These are phyloP conservation scores for Mycena metata DNA, from an alignment of 768 basidiomycete genomes.

Conservation along the genomic window DNA sequence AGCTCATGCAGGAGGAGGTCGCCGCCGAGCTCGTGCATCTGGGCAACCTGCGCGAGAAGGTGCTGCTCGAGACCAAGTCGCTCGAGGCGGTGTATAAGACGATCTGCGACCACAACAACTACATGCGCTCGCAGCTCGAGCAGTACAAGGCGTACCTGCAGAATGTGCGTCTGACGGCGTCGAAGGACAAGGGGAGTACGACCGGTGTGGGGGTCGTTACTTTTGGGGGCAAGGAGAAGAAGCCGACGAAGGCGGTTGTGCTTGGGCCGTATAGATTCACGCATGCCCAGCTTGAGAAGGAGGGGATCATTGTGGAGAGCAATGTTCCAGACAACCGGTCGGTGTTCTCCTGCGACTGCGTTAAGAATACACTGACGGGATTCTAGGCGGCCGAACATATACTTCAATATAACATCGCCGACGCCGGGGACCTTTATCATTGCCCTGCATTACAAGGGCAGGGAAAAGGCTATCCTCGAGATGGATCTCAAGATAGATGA, in stretches of 20 bases:
- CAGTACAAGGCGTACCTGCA: constrained; percentile 99
- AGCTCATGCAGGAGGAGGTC: constrained; percentile 98
- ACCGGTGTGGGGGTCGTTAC: constrained; percentile 95
- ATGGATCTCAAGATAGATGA: constrained; percentile 99
- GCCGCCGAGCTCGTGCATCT: constrained; percentile 95
- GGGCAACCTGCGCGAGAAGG: constrained; percentile 97
- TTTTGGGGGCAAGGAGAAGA: constrained; percentile 98
- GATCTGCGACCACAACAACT: constrained; percentile 99
- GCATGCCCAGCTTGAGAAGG: constrained; percentile 98
- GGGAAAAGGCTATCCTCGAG: constrained; percentile 98
- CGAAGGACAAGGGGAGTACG: constrained; percentile 89
- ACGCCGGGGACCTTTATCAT: constrained; percentile 99
- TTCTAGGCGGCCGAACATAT: constrained; percentile 92
- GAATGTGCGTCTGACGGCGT: constrained; percentile 92
- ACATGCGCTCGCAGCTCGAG: constrained; percentile 94
- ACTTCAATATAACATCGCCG: constrained; percentile 98
- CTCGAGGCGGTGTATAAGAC: constrained; percentile 99
- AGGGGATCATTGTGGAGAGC: constrained; percentile 98
- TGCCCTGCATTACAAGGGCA: constrained; percentile 97
- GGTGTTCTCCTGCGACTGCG: constrained; percentile 44
- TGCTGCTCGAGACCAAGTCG: constrained; percentile 90
- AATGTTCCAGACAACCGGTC: constrained; percentile 99
- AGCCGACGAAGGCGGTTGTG: constrained; percentile 84
- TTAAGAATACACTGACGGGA: constrained; percentile 29
- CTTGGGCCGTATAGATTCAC: constrained; percentile 98